Evolutionary conservation across 2,329 filamentous ascomycete genomes (phyloP).

Genomic region (Ophiostoma piceae): DNA sequence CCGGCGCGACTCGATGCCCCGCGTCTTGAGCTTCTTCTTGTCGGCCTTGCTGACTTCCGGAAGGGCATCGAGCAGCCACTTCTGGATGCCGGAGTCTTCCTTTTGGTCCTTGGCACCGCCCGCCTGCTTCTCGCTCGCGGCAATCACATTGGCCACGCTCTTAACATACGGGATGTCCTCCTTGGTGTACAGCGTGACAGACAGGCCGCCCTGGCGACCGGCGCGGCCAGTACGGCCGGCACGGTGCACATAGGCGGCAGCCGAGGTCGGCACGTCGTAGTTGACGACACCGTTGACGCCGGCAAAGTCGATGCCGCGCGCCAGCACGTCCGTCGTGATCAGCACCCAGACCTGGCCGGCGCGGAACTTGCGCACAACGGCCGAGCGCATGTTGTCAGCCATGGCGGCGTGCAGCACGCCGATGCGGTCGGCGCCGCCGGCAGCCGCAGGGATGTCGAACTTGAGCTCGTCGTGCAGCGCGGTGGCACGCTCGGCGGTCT

Average conservation of each 20-base stretch:
- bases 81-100: slow-evolving; percentile 48
- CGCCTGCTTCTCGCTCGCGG: slow-evolving; percentile 70
- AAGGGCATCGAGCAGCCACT: slow-evolving; percentile 83
- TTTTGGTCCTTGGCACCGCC: slow-evolving; percentile 7
- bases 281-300: slow-evolving; percentile 96
- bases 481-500: slow-evolving; percentile 80
- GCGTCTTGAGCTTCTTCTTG: slow-evolving; percentile 73
- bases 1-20: slow-evolving; percentile 69
- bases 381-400: slow-evolving; percentile 66
- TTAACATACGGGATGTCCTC: slow-evolving; percentile 88
- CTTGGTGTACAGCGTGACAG: slow-evolving; percentile 91
- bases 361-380: slow-evolving; percentile 84
- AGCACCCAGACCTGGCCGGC: slow-evolving; percentile 92
- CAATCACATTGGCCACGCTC: slow-evolving; percentile 88
- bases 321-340: slow-evolving; percentile 89
- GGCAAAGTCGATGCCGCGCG: slow-evolving; percentile 88
- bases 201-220: slow-evolving; percentile 78
- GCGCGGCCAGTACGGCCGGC: slow-evolving; percentile 87
- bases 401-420: slow-evolving; percentile 87
- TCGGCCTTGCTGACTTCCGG: slow-evolving; percentile 79
- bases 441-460: slow-evolving; percentile 88
- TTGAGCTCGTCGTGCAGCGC: slow-evolving; percentile 84
- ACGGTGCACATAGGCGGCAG: slow-evolving; percentile 86
- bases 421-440: slow-evolving; percentile 76
- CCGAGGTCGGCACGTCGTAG: slow-evolving; percentile 91